A percentile compares a stretch with the other conserved stretches of the same genome.
phyloP scores from a whole-genome alignment of 176 grass and related monocot species.

The Aegilops tauschii region DNA sequence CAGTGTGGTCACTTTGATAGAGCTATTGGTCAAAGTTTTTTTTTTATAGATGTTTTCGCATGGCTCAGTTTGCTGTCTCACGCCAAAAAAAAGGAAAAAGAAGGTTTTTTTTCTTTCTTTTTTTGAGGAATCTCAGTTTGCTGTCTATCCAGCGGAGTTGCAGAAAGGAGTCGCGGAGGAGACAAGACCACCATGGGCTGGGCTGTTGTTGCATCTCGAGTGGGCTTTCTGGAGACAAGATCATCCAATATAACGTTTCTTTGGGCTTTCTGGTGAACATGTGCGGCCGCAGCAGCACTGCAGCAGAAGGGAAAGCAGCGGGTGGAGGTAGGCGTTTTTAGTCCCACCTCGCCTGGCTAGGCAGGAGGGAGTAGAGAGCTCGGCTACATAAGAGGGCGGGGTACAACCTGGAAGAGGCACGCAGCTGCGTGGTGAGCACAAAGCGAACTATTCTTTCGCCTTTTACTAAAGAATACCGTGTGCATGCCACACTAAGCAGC shows the following conservation, averaged over 20 bases:
- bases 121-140: too few species aligned
- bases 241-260: neutral
- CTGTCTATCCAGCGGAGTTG: too few species aligned
- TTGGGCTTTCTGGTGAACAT: neutral
- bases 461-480: slow-evolving; percentile 83
- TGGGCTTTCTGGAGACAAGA: neutral
- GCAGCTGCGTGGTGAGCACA: slow-evolving; percentile 57
- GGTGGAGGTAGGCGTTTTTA: neutral
- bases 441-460: slow-evolving; percentile 70
- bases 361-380: neutral
- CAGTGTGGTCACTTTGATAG: neutral
- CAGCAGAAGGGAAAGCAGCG: neutral
- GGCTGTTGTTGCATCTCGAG: neutral
- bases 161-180: too few species aligned
- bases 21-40: neutral
- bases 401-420: neutral
- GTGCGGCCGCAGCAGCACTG: neutral
- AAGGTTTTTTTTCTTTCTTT: too few species aligned
- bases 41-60: neutral
- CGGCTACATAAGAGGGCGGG: neutral
- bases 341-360: neutral
- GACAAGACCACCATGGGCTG: neutral
- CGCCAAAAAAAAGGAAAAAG: too few species aligned
- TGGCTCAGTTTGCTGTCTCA: neutral
- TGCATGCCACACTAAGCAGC: slow-evolving; percentile 20